phyloP scores from a whole-genome alignment of 2,329 filamentous ascomycete species.

The Claviceps monticola region DNA sequence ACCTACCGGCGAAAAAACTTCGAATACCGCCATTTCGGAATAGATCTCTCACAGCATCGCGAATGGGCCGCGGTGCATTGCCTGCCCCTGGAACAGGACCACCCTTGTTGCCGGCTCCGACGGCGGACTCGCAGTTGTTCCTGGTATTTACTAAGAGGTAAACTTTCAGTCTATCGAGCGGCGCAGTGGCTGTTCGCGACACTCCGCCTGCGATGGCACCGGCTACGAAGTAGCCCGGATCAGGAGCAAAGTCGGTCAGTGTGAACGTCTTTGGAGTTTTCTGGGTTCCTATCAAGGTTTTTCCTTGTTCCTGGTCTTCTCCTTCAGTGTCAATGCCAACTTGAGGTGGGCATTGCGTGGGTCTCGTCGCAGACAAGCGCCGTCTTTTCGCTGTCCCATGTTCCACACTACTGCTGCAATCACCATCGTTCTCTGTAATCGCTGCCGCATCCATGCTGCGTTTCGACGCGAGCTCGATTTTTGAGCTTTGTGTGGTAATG shows the following conservation, averaged over 20 bases:
- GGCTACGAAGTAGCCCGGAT: conserved; percentile 95
- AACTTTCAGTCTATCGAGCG: conserved; percentile 92
- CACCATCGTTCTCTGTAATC: conserved; percentile 6
- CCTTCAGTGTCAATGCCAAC: conserved; percentile 22
- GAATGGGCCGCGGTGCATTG: conserved; percentile 54
- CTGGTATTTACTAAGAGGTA: conserved; percentile 86
- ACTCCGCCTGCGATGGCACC: conserved; percentile 90
- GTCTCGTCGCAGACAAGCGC: conserved; percentile 11
- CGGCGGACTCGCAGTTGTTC: conserved; percentile 34
- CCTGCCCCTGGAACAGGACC: conserved; percentile 49
- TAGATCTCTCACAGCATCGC: conserved; percentile 60
- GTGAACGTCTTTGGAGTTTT: conserved; percentile 28
- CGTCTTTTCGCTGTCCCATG: conserved; percentile 13
- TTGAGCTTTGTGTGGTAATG: not conserved
- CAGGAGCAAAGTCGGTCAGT: conserved; percentile 59
- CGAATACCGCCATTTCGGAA: conserved; percentile 77
- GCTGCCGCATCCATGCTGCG: conserved; percentile 6
- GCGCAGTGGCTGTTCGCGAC: conserved; percentile 88
- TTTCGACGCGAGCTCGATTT: conserved; percentile 3
- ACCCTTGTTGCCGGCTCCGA: conserved; percentile 57
- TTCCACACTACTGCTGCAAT: conserved; percentile 11
- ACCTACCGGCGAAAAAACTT: conserved; percentile 82
- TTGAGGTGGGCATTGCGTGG: conserved; percentile 10
- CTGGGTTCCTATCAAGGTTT: conserved; percentile 20
- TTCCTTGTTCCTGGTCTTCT: conserved; percentile 14